phyloP scores from a whole-genome alignment of 257 asterid genomes.

The Penstemon newberryi region DNA sequence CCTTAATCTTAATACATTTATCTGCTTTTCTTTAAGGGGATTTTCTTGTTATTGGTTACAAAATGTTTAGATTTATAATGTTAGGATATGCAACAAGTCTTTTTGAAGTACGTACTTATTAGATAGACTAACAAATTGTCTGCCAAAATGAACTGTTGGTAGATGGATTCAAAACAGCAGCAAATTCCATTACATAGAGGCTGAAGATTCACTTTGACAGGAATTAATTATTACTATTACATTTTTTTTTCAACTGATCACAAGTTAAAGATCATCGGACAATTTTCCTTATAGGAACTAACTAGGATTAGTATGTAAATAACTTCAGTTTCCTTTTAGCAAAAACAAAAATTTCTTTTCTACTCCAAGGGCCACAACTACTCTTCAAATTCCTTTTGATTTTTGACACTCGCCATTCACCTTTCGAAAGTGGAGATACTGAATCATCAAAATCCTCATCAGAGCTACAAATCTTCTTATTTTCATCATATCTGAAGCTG shows the following conservation, averaged over 20 bases:
- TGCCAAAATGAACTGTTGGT: not conserved
- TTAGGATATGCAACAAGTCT: no score
- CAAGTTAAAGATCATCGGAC: not conserved
- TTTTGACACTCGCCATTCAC: conserved; percentile 30
- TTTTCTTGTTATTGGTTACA: no score
- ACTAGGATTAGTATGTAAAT: conserved; percentile 22
- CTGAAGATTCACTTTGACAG: not conserved
- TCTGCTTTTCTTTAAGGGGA: no score
- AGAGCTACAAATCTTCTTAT: not conserved
- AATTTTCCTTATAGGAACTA: not conserved
- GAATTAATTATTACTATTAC: no score
- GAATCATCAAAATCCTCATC: conserved; percentile 29
- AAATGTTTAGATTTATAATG: no score
- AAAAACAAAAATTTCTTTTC: conserved; percentile 32
- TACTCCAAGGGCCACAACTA: conserved; percentile 35
- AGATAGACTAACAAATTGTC: no score
- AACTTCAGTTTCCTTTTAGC: conserved; percentile 31
- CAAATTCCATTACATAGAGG: not conserved
- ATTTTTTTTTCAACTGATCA: no score
- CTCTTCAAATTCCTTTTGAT: conserved; percentile 24
- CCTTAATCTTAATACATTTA: no score
- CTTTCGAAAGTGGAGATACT: conserved; percentile 14
- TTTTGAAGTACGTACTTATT: no score
- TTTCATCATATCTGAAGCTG: conserved; percentile 33
- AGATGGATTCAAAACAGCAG: not conserved